Base-by-base conservation (phyloP, 2,329 filamentous ascomycete species). In the Xylariaceae sp. region DNA sequence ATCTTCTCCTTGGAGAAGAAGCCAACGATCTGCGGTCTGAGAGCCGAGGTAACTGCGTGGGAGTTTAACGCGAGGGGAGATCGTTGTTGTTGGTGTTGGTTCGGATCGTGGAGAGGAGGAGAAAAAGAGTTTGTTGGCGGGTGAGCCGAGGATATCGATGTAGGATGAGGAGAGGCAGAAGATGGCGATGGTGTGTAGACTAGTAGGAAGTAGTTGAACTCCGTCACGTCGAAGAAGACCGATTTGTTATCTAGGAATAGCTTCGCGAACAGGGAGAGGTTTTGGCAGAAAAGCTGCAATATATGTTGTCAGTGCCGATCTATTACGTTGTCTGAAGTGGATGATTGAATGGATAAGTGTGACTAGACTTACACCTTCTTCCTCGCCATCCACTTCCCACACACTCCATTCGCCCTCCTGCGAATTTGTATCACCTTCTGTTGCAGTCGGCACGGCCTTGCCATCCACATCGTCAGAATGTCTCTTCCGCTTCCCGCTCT, bases 1-100 rank as follows among this genome's bases (percentile, higher is more conserved):
- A 96, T 86, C 66, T 97, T 97, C 67, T 98, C 93, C 64, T 98
- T 97, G 53, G 88, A 94, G 72, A 97, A 98, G 76, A 97, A 97
- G n/a, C 93, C 93, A 1, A 92, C 80, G 22, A 96, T 83, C 60
- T 85, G 81, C 17, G 67, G 61, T 33, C 66, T 42, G 6, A 59
- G 55, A 34, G 42, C 14, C 40, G 19, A 14, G 33, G 21, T 6
- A 33, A 33, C 10, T 39, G 22, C 7, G 27, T 39, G 8, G 39
- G 41, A 40, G 25, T 27, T 10, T 32, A 39, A 16, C 22, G 10
- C 6, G 19, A 43, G n/a, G 29, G 37, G 23, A 16, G n/a, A n/a
- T n/a, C n/a, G n/a, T n/a, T n/a, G n/a, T n/a, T n/a, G n/a, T n/a
- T n/a, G n/a, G n/a, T n/a, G n/a, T n/a, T n/a, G n/a, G 16, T 32